Conservation (phyloP, 1,139 yeast species). For the Taiozyma sp. region DNA sequence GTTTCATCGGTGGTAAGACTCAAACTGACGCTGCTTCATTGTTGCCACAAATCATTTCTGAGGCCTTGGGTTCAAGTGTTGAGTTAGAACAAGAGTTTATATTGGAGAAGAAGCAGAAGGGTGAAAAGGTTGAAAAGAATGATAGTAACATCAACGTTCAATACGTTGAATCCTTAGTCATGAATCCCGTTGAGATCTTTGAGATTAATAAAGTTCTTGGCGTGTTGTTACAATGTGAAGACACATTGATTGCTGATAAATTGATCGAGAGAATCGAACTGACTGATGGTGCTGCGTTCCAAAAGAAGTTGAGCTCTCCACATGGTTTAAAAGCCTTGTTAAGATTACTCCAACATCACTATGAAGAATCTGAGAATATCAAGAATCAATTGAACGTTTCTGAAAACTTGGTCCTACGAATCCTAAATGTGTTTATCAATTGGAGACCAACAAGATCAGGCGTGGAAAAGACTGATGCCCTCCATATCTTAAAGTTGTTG, state of each 20-base stretch:
- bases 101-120: constrained; percentile 49
- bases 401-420: constrained; percentile 38
- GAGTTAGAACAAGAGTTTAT: constrained; percentile 61
- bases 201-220: constrained; percentile 82
- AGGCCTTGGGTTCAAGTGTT: constrained; percentile 78
- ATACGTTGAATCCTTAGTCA: constrained; percentile 57
- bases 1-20: constrained; percentile 93
- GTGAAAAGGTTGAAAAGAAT: constrained; percentile 41
- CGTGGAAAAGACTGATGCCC: constrained; percentile 76
- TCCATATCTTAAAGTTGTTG: constrained; percentile 52
- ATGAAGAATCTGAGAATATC: constrained; percentile 11
- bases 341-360: constrained; percentile 44
- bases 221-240: constrained; percentile 74
- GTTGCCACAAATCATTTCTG: constrained; percentile 78
- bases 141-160: constrained; percentile 61
- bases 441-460: constrained; percentile 83
- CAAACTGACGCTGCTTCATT: constrained; percentile 88
- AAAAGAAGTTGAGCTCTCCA: constrained; percentile 60
- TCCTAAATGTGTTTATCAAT: constrained; percentile 52
- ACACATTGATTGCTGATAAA: constrained; percentile 58
- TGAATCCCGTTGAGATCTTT: constrained; percentile 45
- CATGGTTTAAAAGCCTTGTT: constrained; percentile 88
- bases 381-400: constrained; percentile 15
- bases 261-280: constrained; percentile 62
- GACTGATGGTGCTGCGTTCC: constrained; percentile 51